Base-by-base conservation (phyloP, 768 basidiomycete genomes). In the Phlebiopsis flavidoalba region DNA sequence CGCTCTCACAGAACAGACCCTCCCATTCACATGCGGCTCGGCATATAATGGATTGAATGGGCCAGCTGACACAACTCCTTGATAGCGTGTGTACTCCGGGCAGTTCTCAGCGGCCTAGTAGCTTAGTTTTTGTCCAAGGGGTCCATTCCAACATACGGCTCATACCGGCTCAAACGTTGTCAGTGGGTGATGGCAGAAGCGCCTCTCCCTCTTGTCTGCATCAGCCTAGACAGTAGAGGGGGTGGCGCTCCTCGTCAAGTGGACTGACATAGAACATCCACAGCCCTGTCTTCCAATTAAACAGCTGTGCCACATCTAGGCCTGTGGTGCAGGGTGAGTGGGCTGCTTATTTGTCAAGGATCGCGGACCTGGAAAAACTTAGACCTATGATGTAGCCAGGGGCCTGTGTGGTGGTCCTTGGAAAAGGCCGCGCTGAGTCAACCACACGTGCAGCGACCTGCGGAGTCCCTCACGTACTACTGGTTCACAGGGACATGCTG, bases 341-440 rank as follows among this genome's bases (percentile, higher is more conserved):
- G 10, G 40, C 40, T 12, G 40, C 12, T 43, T 43, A 43, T 43
- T 45, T 56, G 37, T 53, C 24, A 43, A 21, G 53, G 52, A 31
- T 59, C 62, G 62, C 62, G 62, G 62, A 63, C 57, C 58, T 59
- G 52, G n/a, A 59, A 54, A 36, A 57, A 40, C 62, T 58, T 58
- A 58, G 62, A n/a, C 26, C 26, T 31, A 31, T 40, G 36, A 22
- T 59, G n/a, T 36, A 2, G 11, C 50, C 45, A 63, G 58, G 62
- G 51, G 58, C 17, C 46, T 46, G 36, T 46, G 36, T 19, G 15
- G 26, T 53, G 54, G 26, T 3, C 33, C 26, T 31, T 31, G 26
- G 26, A 31, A 31, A 31, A n/a, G n/a, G 26, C 26, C 26, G 26
- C 46, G 62, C 58, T 63, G 62, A 63, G 40, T 59, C 53, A 63